Base-by-base conservation (phyloP, 1,139 yeast species). In the Blastobotrys aristatus region DNA sequence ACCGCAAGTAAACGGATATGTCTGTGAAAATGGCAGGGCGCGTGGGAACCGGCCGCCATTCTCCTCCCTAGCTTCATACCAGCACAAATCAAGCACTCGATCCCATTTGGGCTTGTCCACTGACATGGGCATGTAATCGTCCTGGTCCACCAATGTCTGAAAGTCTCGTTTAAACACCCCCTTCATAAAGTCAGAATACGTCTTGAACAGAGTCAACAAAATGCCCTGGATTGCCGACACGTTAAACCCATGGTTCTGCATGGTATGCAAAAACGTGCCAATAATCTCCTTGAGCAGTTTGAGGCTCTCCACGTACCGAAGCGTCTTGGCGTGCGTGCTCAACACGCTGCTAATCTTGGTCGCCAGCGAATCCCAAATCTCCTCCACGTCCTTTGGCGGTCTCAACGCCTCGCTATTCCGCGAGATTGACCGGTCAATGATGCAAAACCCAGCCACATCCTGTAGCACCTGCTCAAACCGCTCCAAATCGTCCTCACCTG, bases 71-170 rank as follows among this genome's bases (percentile, higher is more conserved):
- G 62, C 65, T 50, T 77, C 76, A 62, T 83, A 84, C 88, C 96
- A 89, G 52, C 89, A 76, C 16, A 80, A 72, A 48, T 72, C 71
- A 59, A 81, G 72, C 44, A 84, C 79, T 59, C 75, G 79, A 18
- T 80, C 81, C 63, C 81, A 87, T 16, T 72, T 70, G 44, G 70
- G 65, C 46, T 79, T 80, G 51, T 80, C 76, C 30, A 89, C 81
- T 0, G 77, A 76, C 69, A 89, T 75, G 8, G 97, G 96, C 87
- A 86, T 87, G 58, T 88, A 87, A 60, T 87, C 95, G 63, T 90
- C 97, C 21, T 84, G 82, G 53, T 80, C 79, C 39, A 89, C 77
- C 7, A 83, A 71, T 14, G 74, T 74, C 39, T 73, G 67, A 64
- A 88, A 90, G 47, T 82, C 83, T 24, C 65, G 65, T 37, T 78